phyloP scores from a whole-genome alignment of 176 grass and related monocot genomes.

The Tillandsia fasciculata region DNA sequence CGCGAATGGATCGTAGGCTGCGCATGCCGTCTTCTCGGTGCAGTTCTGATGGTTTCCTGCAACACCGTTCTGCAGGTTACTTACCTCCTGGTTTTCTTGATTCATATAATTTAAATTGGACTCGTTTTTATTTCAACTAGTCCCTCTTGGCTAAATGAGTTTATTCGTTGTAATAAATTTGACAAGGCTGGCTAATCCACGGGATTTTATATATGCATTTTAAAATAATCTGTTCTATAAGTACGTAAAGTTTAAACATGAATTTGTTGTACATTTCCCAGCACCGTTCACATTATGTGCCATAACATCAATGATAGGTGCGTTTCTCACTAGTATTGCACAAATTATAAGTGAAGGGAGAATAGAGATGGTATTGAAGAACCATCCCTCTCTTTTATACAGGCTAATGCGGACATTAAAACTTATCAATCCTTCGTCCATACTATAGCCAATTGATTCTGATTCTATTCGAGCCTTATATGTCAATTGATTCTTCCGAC shows the following conservation, averaged over 20 bases:
- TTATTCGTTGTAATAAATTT: too few species aligned
- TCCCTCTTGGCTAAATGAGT: too few species aligned
- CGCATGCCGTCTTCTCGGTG: slow-evolving; percentile 37
- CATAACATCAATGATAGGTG: slow-evolving; percentile 47
- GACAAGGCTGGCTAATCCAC: too few species aligned
- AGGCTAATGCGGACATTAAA: too few species aligned
- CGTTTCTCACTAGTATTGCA: slow-evolving; percentile 35
- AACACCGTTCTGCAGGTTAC: slow-evolving; percentile 48
- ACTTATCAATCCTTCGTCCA: too few species aligned
- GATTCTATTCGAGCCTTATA: too few species aligned
- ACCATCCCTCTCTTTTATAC: too few species aligned
- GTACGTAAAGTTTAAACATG: background rate
- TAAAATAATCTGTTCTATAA: background rate
- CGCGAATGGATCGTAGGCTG: too few species aligned
- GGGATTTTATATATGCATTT: background rate
- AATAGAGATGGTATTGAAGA: slow-evolving; percentile 25
- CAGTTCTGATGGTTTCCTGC: slow-evolving; percentile 46
- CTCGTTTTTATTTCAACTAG: too few species aligned
- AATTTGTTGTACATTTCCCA: slow-evolving; percentile 17
- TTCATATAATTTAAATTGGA: background rate
- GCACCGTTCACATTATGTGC: slow-evolving; percentile 50
- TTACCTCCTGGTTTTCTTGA: background rate
- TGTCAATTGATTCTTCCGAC: too few species aligned
- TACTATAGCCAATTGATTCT: too few species aligned
- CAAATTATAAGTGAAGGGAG: slow-evolving; percentile 42